These are phyloP conservation scores for Tricholomella constricta DNA, from an alignment of 768 basidiomycete species.

Conservation along the genomic window DNA sequence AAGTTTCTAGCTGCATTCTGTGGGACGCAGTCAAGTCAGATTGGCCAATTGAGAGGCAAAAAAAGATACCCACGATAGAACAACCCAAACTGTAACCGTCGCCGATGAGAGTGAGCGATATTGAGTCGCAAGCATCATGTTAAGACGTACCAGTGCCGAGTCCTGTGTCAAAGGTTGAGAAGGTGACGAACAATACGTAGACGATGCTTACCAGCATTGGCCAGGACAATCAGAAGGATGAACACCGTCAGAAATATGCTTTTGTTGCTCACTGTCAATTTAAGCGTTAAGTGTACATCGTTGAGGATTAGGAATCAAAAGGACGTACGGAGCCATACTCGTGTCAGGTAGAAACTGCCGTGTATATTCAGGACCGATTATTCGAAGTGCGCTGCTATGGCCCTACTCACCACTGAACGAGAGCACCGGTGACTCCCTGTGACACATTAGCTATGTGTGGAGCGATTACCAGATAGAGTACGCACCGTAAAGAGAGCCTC, in stretches of 20 bases:
- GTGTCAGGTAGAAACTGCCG: conserved; percentile 48
- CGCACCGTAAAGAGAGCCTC: conserved; percentile 49
- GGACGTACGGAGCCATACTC: conserved; percentile 48
- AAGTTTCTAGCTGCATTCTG: conserved; percentile 42
- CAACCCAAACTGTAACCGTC: conserved; percentile 38
- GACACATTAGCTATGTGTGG: conserved; percentile 6
- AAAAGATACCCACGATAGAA: conserved; percentile 36
- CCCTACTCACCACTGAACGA: conserved; percentile 50
- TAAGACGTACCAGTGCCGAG: conserved; percentile 32
- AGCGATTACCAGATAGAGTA: background rate
- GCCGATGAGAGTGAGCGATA: too few species aligned
- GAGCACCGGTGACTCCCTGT: conserved; percentile 50
- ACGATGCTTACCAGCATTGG: conserved; percentile 29
- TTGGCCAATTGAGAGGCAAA: background rate
- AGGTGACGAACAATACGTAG: background rate
- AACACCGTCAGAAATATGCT: conserved; percentile 33
- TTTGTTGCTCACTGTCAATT: conserved; percentile 40
- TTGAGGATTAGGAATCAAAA: background rate
- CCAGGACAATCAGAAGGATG: conserved; percentile 34
- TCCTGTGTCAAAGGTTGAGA: background rate
- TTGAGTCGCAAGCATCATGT: background rate
- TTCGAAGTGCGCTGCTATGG: background rate
- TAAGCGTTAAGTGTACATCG: background rate
- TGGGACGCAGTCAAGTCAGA: background rate
- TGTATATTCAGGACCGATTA: background rate